A percentile compares a stretch with the other conserved stretches of the same genome.
Evolutionary conservation across 2,329 filamentous ascomycete genomes (phyloP).

Genomic region (Cladosporium sp.): DNA sequence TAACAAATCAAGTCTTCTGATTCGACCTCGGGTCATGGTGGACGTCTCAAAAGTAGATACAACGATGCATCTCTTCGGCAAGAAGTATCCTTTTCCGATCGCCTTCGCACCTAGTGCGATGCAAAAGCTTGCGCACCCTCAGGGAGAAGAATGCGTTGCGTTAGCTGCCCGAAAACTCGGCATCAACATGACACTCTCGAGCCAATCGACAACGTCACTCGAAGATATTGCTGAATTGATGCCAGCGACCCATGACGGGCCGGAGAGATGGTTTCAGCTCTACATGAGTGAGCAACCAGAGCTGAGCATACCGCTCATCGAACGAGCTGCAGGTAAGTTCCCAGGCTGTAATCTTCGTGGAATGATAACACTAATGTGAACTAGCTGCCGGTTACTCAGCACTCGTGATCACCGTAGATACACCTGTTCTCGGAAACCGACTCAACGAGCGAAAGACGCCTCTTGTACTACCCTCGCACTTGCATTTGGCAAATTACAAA

Average conservation of each 20-base stretch:
- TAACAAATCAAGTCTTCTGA: constrained; percentile 8
- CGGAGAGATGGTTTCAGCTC: constrained; percentile 44
- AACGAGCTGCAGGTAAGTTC: constrained; percentile 10
- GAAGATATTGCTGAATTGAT: constrained; percentile 58
- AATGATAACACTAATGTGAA: neutral
- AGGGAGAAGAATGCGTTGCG: constrained; percentile 36
- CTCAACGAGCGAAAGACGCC: constrained; percentile 35
- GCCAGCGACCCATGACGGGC: constrained; percentile 22
- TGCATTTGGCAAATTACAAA: constrained; percentile 10
- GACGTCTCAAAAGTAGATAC: constrained; percentile 30
- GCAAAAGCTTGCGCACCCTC: constrained; percentile 34
- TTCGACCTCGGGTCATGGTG: constrained; percentile 31
- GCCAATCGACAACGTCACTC: constrained; percentile 47
- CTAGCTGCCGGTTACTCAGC: constrained; percentile 10
- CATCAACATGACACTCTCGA: constrained; percentile 35
- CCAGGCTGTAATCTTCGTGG: neutral
- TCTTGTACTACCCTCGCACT: constrained; percentile 20
- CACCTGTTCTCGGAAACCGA: constrained; percentile 34
- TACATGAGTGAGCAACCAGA: constrained; percentile 57
- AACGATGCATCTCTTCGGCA: constrained; percentile 28
- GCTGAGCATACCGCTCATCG: constrained; percentile 48
- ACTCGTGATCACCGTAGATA: constrained; percentile 14
- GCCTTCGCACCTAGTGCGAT: constrained; percentile 37
- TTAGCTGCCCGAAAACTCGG: constrained; percentile 30
- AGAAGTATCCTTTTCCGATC: constrained; percentile 30